phyloP scores from a whole-genome alignment of 768 basidiomycete genomes.

The Agrocybe chaxingu region DNA sequence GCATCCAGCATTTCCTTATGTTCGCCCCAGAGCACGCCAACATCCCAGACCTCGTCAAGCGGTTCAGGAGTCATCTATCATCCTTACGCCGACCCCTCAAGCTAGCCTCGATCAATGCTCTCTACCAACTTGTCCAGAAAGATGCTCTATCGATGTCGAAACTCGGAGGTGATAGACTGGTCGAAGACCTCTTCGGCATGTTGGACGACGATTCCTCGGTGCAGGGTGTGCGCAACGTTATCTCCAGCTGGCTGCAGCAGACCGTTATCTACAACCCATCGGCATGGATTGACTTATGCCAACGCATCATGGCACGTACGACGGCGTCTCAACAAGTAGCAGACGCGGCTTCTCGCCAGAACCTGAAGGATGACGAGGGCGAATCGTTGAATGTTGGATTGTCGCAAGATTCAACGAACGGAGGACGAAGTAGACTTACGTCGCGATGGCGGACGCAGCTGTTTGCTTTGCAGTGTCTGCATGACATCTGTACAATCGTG shows the following conservation, averaged over 20 bases:
- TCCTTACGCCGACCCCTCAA: conserved; percentile 84
- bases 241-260: conserved; percentile 91
- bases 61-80: conserved; percentile 74
- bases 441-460: conserved; percentile 96
- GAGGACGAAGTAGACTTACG: conserved; percentile 43
- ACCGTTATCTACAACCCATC: conserved; percentile 91
- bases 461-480: conserved; percentile 90
- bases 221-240: conserved; percentile 91
- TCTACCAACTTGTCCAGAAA: conserved; percentile 96
- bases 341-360: conserved; percentile 54
- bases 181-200: conserved; percentile 93
- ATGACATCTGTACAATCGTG: conserved; percentile 81
- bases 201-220: conserved; percentile 93
- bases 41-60: conserved; percentile 73
- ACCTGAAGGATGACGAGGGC: conserved; percentile 86
- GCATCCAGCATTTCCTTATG: conserved; percentile 96
- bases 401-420: conserved; percentile 31
- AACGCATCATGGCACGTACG: conserved; percentile 93
- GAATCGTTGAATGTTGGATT: conserved; percentile 78
- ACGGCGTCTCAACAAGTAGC: conserved; percentile 78
- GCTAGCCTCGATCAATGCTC: conserved; percentile 89
- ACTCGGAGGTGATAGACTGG: conserved; percentile 89
- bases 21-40: conserved; percentile 86
- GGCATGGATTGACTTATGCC: conserved; percentile 98
- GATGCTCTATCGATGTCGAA: conserved; percentile 91